Evolutionary conservation across 2,329 filamentous ascomycete species (phyloP), one percentile per base, ranked within the genome.

Genomic region (Apiospora marii): DNA sequence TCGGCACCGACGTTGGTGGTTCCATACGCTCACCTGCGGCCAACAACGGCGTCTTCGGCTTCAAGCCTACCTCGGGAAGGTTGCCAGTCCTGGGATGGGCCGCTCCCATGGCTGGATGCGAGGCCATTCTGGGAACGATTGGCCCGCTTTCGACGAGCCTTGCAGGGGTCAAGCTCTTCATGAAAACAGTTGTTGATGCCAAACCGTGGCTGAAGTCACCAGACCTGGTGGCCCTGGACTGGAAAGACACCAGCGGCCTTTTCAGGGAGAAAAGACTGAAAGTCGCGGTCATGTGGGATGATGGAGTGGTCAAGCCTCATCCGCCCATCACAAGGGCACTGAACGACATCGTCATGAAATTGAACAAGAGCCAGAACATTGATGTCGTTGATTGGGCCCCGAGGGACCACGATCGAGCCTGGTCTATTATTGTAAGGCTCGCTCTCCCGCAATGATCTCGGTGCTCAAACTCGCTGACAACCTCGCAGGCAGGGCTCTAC

Each of bases 281-380:
- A 76, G 83, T 93, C n/a, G 92, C 86, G 0, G 84, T 91, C 1
- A 81, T 91, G 67, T 87, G 87, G 84, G 85, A 89, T 79, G 90
- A 92, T 73, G 88, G 86, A 0, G 84, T 92, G 14, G 88, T 92
- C 0, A 86, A 84, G 74, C 89, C 89, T 1, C 90, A 91, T 73
- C 90, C 90, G 0, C 90, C 90, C 0, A 84, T 92, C 49, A 81
- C 82, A 0, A 82, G 91, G 53, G 91, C 90, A 0, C 77, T 93
- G 51, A 82, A 84, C 70, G 85, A 89, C 70, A 85, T 89, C 0
- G 87, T 87, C 0, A 84, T 85, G 16, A 87, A 87, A 78, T 75
- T 92, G 72, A 83, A 80, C 76, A 74, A 81, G 73, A 72, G 82
- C 73, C 83, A 86, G 46, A 84, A 87, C 24, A 84, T 90, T 75